Evolutionary conservation across 345 rosid species (phyloP), one percentile per base, ranked within the genome.

Genomic region (Turritis glabra): DNA sequence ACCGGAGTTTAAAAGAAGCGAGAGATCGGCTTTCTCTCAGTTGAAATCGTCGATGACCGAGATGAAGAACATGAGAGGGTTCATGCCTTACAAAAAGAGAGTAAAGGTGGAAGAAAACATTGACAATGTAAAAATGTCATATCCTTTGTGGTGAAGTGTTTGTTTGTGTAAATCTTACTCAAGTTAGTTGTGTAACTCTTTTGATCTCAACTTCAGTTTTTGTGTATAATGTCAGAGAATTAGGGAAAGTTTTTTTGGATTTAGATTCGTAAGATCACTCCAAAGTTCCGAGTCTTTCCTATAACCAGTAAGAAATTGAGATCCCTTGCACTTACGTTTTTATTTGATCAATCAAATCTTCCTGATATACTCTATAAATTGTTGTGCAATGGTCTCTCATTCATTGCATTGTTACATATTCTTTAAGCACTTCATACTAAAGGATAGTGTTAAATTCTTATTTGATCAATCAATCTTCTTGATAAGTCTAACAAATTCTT

Each of bases 81-180:
- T 87, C 69, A 83, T 87, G 73, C 92, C 96, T 18, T 89, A 86
- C 63, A 87, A 71, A 35, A 80, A 82, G 64, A 83, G 84, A 62
- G 80, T 71, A 5, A 71, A 80, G 27, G 22, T 66, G 3, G 78
- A 79, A 13, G 85, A 83, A 17, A 77, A 27, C 60, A 62, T 43
- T 32, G 37, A 50, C 19, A 17, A 17, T 69, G 56, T 32, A 3
- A 51, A 60, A 51, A 61, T 61, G 62, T 29, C 68, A 75, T 75
- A 67, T 50, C 68, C 55, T 38, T 5, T 69, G 32, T 69, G 63
- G 73, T 75, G 68, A 67, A 59, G 57, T 64, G 30, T 30, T 59
- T 18, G 15, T 69, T 64, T 66, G 8, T 74, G 32, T 53, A 65
- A 44, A 74, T 13, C 4, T 56, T 55, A 6, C 7, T 58, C 12